Evolutionary conservation across 768 basidiomycete species (phyloP), one percentile per base, ranked within the genome.

Genomic region (Polyporus arcularius): DNA sequence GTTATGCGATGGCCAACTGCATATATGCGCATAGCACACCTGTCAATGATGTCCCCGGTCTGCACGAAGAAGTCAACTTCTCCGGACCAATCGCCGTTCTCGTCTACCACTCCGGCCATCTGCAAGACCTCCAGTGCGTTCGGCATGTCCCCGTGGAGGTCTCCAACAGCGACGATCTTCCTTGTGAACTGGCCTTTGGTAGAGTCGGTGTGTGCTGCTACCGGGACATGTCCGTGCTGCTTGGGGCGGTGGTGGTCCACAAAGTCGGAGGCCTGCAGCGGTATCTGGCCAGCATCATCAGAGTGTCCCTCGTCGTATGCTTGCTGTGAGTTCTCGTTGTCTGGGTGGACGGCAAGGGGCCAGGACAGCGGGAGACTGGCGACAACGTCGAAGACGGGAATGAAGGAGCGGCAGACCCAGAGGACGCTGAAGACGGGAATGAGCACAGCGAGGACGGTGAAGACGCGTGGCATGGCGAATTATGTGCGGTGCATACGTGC

Each of bases 41-140:
- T 78, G 75, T 97, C 95, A 56, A 98, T 91, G 35, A 97, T 95
- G 74, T 98, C 95, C 3, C 95, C 96, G 0, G 95, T 97, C 78
- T 98, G 96, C 16, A 97, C 94, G 58, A 98, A 87, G 48, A 89
- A 86, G 69, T 94, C 90, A 1, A 89, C 83, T 31, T 89, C 78
- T 4, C 91, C 94, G 3, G 85, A 84, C 96, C 96, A 98, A 57
- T 87, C 78, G 1, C 87, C 87, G 6, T 81, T 68, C 11, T 83
- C 80, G 67, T 94, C 86, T 3, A 89, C 85, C 4, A 98, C 88
- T 1, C 81, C 80, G 1, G 92, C 85, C 79, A 94, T 94, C 39
- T 87, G 79, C 35, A 98, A 78, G 26, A 98, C 94, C 43, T 79
- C 82, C 63, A 82, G 83, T 11, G 94, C 89, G 71, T 96, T 96